These are phyloP conservation scores for Ophiostoma sp. DNA, from an alignment of 2,329 filamentous ascomycete species.

Conservation along the genomic window DNA sequence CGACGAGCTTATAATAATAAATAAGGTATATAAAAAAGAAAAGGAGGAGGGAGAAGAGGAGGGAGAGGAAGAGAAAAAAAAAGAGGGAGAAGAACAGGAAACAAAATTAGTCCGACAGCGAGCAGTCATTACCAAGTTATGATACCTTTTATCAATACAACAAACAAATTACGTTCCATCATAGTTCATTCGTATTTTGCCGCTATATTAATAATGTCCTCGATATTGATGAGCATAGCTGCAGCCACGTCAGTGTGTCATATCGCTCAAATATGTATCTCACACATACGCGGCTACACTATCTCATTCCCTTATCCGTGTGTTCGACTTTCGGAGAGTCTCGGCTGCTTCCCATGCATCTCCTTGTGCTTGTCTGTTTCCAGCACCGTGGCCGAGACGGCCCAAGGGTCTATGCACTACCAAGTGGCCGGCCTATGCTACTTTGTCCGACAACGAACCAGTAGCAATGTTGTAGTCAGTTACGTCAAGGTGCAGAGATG, in stretches of 20 bases:
- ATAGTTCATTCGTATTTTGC: too few species aligned
- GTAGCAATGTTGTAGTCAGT: background rate
- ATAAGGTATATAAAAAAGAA: too few species aligned
- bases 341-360: background rate
- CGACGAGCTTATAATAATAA: too few species aligned
- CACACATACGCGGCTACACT: background rate
- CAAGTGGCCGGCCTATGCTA: constrained; percentile 1
- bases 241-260: background rate
- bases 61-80: too few species aligned
- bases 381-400: background rate
- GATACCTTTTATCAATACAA: too few species aligned
- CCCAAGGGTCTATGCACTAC: background rate
- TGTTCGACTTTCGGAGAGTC: background rate
- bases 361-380: background rate
- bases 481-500: background rate
- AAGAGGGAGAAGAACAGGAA: too few species aligned
- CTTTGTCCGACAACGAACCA: background rate
- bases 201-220: too few species aligned
- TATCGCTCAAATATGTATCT: background rate
- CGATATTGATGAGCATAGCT: background rate
- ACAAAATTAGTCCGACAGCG: too few species aligned
- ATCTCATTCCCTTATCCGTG: background rate
- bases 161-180: too few species aligned
- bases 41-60: too few species aligned
- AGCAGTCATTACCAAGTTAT: too few species aligned